Conservation (phyloP, 140 eudicot species). For the Flaveria floridana region DNA sequence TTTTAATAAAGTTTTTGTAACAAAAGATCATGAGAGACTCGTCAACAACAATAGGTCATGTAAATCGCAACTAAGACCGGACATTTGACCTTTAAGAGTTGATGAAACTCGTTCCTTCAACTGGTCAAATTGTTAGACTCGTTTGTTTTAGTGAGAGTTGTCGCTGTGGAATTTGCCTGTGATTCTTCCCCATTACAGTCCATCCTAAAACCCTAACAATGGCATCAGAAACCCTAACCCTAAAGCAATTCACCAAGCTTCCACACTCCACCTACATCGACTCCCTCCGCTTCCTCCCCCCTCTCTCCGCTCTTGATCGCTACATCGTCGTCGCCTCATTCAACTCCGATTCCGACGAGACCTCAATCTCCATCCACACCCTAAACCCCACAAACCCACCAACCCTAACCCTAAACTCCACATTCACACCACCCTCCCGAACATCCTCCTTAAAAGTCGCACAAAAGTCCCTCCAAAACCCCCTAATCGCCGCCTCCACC, state of each 20-base stretch:
- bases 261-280: slow-evolving; percentile 78
- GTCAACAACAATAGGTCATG: too few species aligned
- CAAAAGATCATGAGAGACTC: too few species aligned
- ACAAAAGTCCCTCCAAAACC: slow-evolving; percentile 40
- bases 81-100: too few species aligned
- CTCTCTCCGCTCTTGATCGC: slow-evolving; percentile 60
- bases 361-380: slow-evolving; percentile 50
- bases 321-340: slow-evolving; percentile 52
- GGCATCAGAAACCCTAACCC: slow-evolving; percentile 46
- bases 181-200: background rate
- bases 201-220: slow-evolving; percentile 38
- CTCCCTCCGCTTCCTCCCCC: slow-evolving; percentile 81
- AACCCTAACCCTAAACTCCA: slow-evolving; percentile 41
- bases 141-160: too few species aligned
- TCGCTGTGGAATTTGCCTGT: background rate
- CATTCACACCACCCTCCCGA: slow-evolving; percentile 48
- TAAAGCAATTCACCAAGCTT: slow-evolving; percentile 53
- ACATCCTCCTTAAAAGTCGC: slow-evolving; percentile 58
- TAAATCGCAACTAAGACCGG: too few species aligned
- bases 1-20: too few species aligned
- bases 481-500: slow-evolving; percentile 59
- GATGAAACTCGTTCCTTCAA: too few species aligned
- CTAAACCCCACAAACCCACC: slow-evolving; percentile 41
- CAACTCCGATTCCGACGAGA: slow-evolving; percentile 50
- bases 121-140: too few species aligned